These are phyloP conservation scores for Durio zibethinus DNA, from an alignment of 345 rosid genomes.

Conservation along the genomic window DNA sequence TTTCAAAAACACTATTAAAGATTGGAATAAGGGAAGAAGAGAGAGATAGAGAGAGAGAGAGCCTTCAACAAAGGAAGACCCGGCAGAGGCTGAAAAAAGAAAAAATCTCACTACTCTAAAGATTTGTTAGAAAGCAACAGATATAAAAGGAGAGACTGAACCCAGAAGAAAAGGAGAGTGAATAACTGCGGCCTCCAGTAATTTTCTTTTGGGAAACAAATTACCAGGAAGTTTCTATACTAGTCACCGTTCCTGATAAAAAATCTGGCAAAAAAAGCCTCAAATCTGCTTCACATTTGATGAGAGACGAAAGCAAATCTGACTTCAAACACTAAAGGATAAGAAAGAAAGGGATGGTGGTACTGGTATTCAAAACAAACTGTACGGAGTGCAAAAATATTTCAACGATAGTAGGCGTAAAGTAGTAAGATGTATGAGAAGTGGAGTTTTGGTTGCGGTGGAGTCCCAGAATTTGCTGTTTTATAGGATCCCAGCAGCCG, in stretches of 20 bases:
- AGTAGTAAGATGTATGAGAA: neutral
- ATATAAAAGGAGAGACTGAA: neutral
- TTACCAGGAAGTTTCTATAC: neutral
- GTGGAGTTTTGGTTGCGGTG: slow-evolving; percentile 26
- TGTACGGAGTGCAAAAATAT: neutral
- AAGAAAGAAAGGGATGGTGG: neutral
- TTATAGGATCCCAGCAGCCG: slow-evolving; percentile 61
- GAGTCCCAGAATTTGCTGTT: slow-evolving; percentile 33
- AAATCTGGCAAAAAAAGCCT: neutral
- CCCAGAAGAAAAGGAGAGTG: slow-evolving; percentile 5
- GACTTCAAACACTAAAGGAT: neutral
- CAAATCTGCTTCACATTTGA: neutral
- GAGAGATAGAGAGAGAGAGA: neutral
- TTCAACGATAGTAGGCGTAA: slow-evolving; percentile 6
- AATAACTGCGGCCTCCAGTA: neutral
- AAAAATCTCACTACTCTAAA: neutral
- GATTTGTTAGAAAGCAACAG: neutral
- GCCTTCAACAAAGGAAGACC: neutral
- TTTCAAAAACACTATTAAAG: neutral
- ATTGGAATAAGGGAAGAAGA: neutral
- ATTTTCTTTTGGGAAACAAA: neutral
- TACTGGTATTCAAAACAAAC: neutral
- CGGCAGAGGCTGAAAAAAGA: neutral
- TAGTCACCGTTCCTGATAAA: neutral
- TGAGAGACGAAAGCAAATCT: neutral